phyloP scores from a whole-genome alignment of 495 filamentous ascomycete genomes.

The Penicillium goetzii region DNA sequence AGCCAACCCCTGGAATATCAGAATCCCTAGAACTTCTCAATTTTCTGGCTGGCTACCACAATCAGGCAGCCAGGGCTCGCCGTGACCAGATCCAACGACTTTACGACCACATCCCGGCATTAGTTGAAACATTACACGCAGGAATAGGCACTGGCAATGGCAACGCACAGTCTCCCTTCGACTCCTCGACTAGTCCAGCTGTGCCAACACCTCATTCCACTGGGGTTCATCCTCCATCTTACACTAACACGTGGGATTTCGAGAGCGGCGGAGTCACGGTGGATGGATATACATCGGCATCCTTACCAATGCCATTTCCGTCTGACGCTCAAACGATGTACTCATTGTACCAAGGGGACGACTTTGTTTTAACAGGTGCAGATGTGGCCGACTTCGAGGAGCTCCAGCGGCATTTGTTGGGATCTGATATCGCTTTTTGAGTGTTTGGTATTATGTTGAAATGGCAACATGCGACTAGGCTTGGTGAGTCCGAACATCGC shows the following conservation, averaged over 20 bases:
- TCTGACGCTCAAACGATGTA: conserved; percentile 9
- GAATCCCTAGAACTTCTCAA: conserved; percentile 9
- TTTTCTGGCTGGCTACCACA: conserved; percentile 3
- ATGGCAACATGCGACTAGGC: not conserved
- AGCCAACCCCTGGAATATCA: conserved; percentile 8
- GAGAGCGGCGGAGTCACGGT: not conserved
- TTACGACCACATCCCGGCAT: conserved; percentile 3
- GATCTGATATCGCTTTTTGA: conserved; percentile 5
- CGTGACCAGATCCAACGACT: conserved; percentile 12
- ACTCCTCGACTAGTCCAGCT: not conserved
- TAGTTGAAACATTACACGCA: not conserved
- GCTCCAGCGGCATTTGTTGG: conserved; percentile 9
- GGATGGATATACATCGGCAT: not conserved
- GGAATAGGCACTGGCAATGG: no score
- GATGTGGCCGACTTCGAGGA: conserved; percentile 15
- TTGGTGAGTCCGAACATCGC: no score
- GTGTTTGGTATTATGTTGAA: not conserved
- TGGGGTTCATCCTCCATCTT: not conserved
- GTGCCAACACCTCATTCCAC: not conserved
- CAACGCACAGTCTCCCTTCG: not conserved
- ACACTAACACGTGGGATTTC: not conserved
- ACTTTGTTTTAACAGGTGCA: conserved; percentile 11
- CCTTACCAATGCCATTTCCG: conserved; percentile 11
- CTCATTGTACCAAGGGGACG: conserved; percentile 9
- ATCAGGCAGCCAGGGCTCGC: conserved; percentile 9